Evolutionary conservation across 2,329 filamentous ascomycete genomes (phyloP).

Genomic region (Colletotrichum gigasporum): DNA sequence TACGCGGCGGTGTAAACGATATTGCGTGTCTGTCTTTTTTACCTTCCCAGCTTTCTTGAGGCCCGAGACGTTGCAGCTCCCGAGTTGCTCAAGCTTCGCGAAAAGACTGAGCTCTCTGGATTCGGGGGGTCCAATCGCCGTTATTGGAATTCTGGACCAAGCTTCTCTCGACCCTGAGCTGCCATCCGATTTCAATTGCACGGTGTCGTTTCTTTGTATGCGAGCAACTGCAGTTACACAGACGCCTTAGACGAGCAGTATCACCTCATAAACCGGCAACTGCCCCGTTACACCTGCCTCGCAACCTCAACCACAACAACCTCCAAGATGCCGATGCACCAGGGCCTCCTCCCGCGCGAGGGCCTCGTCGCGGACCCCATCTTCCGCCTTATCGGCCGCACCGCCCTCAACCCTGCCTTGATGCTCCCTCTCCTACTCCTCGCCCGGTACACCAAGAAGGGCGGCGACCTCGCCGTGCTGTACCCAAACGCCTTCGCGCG

Average conservation of each 20-base stretch:
- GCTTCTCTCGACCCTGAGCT: slow-evolving; percentile 1
- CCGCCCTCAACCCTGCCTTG: slow-evolving; percentile 71
- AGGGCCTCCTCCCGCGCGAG: slow-evolving; percentile 63
- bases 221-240: background rate
- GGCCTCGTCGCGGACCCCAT: slow-evolving; percentile 70
- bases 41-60: background rate
- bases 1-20: background rate
- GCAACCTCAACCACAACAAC: background rate
- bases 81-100: background rate
- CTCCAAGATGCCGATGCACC: slow-evolving; percentile 47
- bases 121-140: background rate
- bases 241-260: background rate
- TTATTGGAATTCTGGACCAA: background rate
- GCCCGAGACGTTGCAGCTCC: background rate
- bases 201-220: background rate
- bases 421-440: slow-evolving; percentile 71
- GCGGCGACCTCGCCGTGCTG: slow-evolving; percentile 62
- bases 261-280: too few species aligned
- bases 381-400: slow-evolving; percentile 64
- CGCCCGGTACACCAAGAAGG: slow-evolving; percentile 70
- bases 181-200: background rate
- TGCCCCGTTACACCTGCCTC: too few species aligned
- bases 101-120: background rate
- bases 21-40: background rate
- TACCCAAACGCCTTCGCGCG: slow-evolving; percentile 61